Evolutionary conservation across 805 yeast species (phyloP).

Genomic region (Metschnikowia kofuensis): DNA sequence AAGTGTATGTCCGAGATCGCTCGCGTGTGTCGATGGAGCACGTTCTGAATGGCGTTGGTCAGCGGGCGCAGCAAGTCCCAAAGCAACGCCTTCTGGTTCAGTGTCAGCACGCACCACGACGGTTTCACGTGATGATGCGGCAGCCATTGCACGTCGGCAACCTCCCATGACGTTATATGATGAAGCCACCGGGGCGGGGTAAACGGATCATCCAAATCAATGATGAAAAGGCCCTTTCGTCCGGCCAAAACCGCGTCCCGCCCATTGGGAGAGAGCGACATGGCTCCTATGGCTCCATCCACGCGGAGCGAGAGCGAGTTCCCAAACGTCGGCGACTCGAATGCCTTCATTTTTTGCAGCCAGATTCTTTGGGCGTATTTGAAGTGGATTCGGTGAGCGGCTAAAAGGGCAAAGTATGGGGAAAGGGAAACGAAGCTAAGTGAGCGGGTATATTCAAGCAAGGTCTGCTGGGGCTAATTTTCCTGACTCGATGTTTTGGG

Average conservation of each 20-base stretch:
- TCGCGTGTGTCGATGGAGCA: constrained; percentile 83
- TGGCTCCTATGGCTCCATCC: constrained; percentile 89
- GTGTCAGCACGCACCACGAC: constrained; percentile 88
- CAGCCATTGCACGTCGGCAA: constrained; percentile 98
- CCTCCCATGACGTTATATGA: constrained; percentile 95
- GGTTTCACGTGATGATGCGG: constrained; percentile 88
- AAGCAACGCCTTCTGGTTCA: constrained; percentile 91
- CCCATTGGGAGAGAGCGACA: constrained; percentile 85
- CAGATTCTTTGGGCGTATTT: too few species aligned
- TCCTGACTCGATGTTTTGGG: too few species aligned
- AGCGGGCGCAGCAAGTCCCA: constrained; percentile 85
- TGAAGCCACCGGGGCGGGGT: constrained; percentile 92
- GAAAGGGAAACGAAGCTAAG: too few species aligned
- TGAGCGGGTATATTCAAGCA: too few species aligned
- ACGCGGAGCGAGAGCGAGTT: constrained; percentile 79
- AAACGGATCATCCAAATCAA: constrained; percentile 95
- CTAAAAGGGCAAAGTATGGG: too few species aligned
- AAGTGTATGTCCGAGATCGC: constrained; percentile 96
- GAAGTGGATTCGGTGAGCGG: too few species aligned
- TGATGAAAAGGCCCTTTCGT: constrained; percentile 73
- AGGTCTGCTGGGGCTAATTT: too few species aligned
- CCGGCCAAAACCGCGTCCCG: constrained; percentile 92
- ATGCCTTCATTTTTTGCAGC: constrained; percentile 22
- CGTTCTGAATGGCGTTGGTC: constrained; percentile 74
- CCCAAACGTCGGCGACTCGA: constrained; percentile 55